Percentiles rank a stretch among this genome's conserved stretches.
phyloP scores from a whole-genome alignment of 2,329 filamentous ascomycete genomes.

The Colletotrichum tofieldiae region DNA sequence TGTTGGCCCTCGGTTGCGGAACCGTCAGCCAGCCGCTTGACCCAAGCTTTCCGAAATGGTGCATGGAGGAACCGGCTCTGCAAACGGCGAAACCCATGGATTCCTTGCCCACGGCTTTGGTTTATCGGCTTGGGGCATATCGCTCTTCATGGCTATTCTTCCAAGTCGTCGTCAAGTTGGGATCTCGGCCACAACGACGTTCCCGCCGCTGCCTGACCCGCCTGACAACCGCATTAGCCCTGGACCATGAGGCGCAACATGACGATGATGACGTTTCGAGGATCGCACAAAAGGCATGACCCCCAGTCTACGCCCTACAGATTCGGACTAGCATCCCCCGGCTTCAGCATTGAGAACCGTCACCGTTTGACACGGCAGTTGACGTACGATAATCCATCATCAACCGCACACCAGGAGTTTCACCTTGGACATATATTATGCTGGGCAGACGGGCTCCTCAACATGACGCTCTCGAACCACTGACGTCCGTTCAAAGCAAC shows the following conservation, averaged over 20 bases:
- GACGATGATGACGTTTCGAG: background rate
- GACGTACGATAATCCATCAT: conserved; percentile 14
- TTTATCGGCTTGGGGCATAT: background rate
- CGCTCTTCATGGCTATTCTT: background rate
- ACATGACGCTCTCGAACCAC: conserved; percentile 28
- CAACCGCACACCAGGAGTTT: conserved; percentile 35
- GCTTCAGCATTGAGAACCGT: conserved; percentile 7
- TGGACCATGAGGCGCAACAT: conserved; percentile 5
- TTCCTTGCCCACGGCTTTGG: conserved; percentile 19
- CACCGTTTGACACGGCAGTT: conserved; percentile 26
- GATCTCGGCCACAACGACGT: background rate
- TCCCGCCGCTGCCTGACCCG: background rate
- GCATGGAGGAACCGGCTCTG: conserved; percentile 21
- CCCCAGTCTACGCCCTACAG: background rate
- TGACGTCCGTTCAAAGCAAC: conserved; percentile 20
- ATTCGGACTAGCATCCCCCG: conserved; percentile 27
- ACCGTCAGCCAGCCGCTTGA: conserved; percentile 31
- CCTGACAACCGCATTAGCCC: conserved; percentile 19
- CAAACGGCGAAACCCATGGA: conserved; percentile 12
- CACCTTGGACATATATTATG: conserved; percentile 26
- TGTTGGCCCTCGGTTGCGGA: conserved; percentile 13
- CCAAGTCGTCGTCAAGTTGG: background rate
- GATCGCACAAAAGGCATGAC: conserved; percentile 13
- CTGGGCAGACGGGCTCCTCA: conserved; percentile 1
- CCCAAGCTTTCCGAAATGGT: conserved; percentile 33